Evolutionary conservation across 1,139 yeast genomes (phyloP).

Genomic region (Waltiozyma sp.): DNA sequence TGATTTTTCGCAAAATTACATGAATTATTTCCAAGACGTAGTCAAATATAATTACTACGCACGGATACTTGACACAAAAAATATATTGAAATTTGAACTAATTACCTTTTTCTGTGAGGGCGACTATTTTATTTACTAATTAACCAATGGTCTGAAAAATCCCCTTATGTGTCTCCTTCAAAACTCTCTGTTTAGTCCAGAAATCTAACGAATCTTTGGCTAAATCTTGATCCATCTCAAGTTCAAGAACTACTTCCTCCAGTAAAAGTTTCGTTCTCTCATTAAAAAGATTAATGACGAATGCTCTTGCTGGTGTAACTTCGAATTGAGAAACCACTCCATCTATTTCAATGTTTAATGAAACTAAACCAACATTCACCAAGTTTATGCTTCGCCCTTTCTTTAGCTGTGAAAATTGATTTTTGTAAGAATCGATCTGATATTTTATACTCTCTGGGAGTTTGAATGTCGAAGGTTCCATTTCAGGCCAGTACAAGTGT

Average conservation of each 20-base stretch:
- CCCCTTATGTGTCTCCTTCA: conserved; percentile 18
- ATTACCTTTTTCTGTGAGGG: too few species aligned
- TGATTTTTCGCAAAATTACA: too few species aligned
- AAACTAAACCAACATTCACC: conserved; percentile 55
- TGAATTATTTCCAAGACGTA: too few species aligned
- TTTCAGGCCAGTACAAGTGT: conserved; percentile 25
- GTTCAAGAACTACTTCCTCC: conserved; percentile 20
- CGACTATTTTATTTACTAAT: too few species aligned
- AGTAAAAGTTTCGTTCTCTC: conserved; percentile 23
- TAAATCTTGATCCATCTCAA: conserved; percentile 20
- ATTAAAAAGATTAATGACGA: conserved; percentile 47
- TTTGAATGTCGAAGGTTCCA: conserved; percentile 26
- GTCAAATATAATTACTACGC: too few species aligned
- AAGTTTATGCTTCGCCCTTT: conserved; percentile 50
- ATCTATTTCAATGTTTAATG: conserved; percentile 42
- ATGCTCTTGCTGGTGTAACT: conserved; percentile 65
- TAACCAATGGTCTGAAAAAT: neutral
- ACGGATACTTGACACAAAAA: too few species aligned
- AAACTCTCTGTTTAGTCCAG: conserved; percentile 47
- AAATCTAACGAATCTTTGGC: conserved; percentile 31
- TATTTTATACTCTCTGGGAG: conserved; percentile 34
- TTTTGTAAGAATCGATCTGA: conserved; percentile 34
- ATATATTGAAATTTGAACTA: too few species aligned
- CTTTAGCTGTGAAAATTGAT: conserved; percentile 31
- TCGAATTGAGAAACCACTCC: conserved; percentile 30